Conservation (phyloP, 1,284 basidiomycete species). For the Athelia psychrophila region DNA sequence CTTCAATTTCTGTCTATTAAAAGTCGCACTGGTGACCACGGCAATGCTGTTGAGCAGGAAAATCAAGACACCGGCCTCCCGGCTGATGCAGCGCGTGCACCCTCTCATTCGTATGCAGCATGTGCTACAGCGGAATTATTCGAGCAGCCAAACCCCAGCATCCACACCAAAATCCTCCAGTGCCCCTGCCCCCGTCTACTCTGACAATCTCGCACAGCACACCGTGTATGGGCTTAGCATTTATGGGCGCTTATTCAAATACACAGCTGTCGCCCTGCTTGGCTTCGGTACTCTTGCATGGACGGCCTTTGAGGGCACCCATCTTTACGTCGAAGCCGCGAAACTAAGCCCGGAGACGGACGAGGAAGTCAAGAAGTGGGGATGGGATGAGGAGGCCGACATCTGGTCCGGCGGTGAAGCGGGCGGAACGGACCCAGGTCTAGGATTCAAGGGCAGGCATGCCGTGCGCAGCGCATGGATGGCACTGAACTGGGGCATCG, state of each 20-base stretch:
- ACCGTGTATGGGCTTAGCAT: slow-evolving; percentile 29
- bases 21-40: too few species aligned
- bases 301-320: slow-evolving; percentile 55
- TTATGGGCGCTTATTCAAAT: slow-evolving; percentile 29
- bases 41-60: too few species aligned
- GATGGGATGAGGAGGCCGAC: slow-evolving; percentile 72
- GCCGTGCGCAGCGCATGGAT: slow-evolving; percentile 77
- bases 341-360: slow-evolving; percentile 53
- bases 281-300: slow-evolving; percentile 31
- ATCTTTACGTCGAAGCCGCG: slow-evolving; percentile 70
- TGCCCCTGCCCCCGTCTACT: too few species aligned
- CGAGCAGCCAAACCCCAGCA: too few species aligned
- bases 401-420: slow-evolving; percentile 68
- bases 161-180: too few species aligned
- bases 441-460: slow-evolving; percentile 67
- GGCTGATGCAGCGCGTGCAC: too few species aligned
- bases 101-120: too few species aligned
- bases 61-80: too few species aligned
- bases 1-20: too few species aligned
- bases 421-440: slow-evolving; percentile 73
- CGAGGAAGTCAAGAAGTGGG: slow-evolving; percentile 55
- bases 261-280: slow-evolving; percentile 26
- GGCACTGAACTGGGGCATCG: slow-evolving; percentile 69
- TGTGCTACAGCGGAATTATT: too few species aligned
- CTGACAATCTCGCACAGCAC: slow-evolving; percentile 27